Base-by-base conservation (phyloP, 2,329 filamentous ascomycete species). In the Cordyceps cicadae region DNA sequence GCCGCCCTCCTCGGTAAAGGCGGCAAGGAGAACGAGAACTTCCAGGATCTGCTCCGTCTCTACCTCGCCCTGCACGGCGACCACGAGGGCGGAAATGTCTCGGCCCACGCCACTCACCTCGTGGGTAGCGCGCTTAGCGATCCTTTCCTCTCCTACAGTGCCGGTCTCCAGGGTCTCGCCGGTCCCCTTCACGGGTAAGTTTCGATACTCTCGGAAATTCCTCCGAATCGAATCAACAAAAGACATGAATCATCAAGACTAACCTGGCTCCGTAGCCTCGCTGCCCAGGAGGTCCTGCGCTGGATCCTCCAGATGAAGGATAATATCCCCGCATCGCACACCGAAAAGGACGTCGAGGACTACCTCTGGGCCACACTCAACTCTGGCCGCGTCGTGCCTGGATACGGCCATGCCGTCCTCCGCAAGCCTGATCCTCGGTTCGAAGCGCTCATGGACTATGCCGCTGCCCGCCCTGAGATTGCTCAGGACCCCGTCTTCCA, bases 261-360 rank as follows among this genome's bases (percentile, higher is more conserved):
- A 34, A 52, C 39, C 56, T 45, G 24, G 32, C 39, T 8, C 43
- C 45, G 17, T 24, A 75, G 93, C 62, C 86, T 99, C 62, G 94
- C 94, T 54, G 94, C 94, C 7, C 94, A 99, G 75, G 94, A 99
- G 74, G 94, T 97, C 43, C 86, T 99, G 64, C 89, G 94, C 71
- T 99, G 92, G 90, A 95, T 97, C 69, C 75, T 97, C 60, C 89
- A 96, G 75, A 97, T 99, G 94, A 89, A 96, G 79, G 86, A 92
- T 51, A 78, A 85, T 66, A 93, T 99, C 64, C 91, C 92, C 62
- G 80, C 81, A 55, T 82, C 82, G 59, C 93, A 93, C 79, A 86
- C 83, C 5, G 88, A 94, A 65, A 78, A 89, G 65, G 90, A 96
- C 67, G 88, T 99, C 65, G 88, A 87, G 66, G 84, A 89, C 69